Conservation (phyloP, 2,329 filamentous ascomycete genomes). For the Microascus cirrosus region DNA sequence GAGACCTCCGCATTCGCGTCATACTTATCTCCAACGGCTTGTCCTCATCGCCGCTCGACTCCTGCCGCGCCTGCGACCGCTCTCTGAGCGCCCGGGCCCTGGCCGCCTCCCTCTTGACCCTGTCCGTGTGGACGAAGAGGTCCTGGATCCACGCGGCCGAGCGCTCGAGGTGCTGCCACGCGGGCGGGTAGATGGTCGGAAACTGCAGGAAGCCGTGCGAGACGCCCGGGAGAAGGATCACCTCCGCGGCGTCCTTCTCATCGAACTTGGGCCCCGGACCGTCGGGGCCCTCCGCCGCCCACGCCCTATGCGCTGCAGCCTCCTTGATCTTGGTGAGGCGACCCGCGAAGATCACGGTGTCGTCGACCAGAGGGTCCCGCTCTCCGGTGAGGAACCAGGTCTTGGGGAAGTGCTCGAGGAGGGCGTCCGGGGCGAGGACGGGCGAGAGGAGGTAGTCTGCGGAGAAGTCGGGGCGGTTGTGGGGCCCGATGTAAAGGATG, state of each 20-base stretch:
- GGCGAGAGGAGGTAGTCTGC: conserved; percentile 87
- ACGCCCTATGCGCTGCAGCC: conserved; percentile 20
- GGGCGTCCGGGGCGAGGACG: conserved; percentile 72
- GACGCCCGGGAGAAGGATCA: conserved; percentile 76
- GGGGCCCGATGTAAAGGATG: conserved; percentile 88
- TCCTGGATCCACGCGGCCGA: conserved; percentile 75
- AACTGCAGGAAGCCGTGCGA: conserved; percentile 94
- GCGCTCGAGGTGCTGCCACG: conserved; percentile 75
- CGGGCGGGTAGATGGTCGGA: conserved; percentile 75
- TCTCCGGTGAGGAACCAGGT: conserved; percentile 92
- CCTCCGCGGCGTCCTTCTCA: conserved; percentile 46
- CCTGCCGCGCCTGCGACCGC: conserved; percentile 18
- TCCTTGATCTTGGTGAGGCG: conserved; percentile 71
- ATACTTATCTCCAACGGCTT: conserved; percentile 71
- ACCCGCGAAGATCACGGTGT: conserved; percentile 93
- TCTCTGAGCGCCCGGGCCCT: background rate
- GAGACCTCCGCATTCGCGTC: conserved; percentile 19
- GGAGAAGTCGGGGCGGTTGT: conserved; percentile 84
- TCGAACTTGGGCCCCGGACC: conserved; percentile 23
- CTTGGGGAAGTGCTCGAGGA: conserved; percentile 83
- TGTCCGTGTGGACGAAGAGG: conserved; percentile 49
- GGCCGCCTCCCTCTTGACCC: conserved; percentile 16
- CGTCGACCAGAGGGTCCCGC: conserved; percentile 88
- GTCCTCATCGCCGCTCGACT: conserved; percentile 70
- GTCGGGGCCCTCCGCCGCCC: conserved; percentile 22